Conservation (phyloP, 495 filamentous ascomycete genomes). For the Penicillium malachiteum region DNA sequence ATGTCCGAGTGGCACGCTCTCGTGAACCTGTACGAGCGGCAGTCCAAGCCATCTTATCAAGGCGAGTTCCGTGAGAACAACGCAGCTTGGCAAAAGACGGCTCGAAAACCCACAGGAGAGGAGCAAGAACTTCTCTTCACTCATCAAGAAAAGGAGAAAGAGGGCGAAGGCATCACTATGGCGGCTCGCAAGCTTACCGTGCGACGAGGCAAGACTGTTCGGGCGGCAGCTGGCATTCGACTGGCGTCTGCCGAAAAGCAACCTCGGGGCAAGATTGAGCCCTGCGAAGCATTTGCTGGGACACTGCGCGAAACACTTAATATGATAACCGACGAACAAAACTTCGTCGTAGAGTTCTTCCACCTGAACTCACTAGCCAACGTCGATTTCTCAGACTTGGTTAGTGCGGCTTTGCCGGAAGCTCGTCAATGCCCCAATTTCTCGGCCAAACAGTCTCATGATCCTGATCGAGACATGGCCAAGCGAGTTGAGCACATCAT, state of each 20-base stretch:
- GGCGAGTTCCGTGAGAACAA: constrained; percentile 78
- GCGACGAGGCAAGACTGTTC: constrained; percentile 81
- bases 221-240: constrained; percentile 62
- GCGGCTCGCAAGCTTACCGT: constrained; percentile 90
- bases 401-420: constrained; percentile 64
- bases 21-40: constrained; percentile 74
- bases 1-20: constrained; percentile 74
- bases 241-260: constrained; percentile 59
- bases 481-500: constrained; percentile 77
- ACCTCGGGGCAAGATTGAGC: constrained; percentile 60
- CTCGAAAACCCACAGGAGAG: constrained; percentile 76
- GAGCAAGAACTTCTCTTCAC: constrained; percentile 88
- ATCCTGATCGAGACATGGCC: constrained; percentile 80
- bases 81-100: constrained; percentile 77
- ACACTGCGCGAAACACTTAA: constrained; percentile 74
- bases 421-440: constrained; percentile 67
- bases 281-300: constrained; percentile 81
- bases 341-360: constrained; percentile 92
- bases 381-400: constrained; percentile 77
- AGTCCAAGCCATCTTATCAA: constrained; percentile 72
- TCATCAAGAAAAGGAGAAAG: constrained; percentile 76
- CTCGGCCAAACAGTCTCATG: constrained; percentile 67
- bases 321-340: constrained; percentile 86
- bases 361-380: constrained; percentile 76
- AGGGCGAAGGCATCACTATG: constrained; percentile 63